These are phyloP conservation scores for Globisporangium nunn DNA, from an alignment of 352 stramenopile genomes.

Conservation along the genomic window DNA sequence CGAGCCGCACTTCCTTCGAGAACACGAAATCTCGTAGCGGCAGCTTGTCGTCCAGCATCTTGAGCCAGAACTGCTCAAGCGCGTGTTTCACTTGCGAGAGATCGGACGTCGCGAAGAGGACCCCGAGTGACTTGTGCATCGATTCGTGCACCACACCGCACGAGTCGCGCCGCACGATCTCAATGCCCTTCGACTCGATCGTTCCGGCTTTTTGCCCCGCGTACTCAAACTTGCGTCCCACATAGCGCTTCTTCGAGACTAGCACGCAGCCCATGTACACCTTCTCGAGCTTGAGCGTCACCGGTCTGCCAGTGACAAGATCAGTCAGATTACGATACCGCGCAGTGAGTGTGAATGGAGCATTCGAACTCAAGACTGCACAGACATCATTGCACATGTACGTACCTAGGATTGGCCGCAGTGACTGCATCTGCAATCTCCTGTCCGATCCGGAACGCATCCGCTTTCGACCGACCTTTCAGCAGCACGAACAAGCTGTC, in stretches of 20 bases:
- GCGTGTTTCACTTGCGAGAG: conserved; percentile 60
- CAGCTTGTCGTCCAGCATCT: conserved; percentile 59
- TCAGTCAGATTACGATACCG: too few species aligned
- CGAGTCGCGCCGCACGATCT: conserved; percentile 90
- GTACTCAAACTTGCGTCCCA: conserved; percentile 82
- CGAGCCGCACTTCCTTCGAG: conserved; percentile 79
- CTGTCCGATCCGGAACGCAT: conserved; percentile 93
- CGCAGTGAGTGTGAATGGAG: too few species aligned
- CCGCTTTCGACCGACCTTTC: conserved; percentile 85
- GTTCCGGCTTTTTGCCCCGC: conserved; percentile 33
- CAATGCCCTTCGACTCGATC: conserved; percentile 90
- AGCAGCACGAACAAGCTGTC: conserved; percentile 98
- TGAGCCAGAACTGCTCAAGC: conserved; percentile 55
- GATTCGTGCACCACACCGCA: conserved; percentile 81
- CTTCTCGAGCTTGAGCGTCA: conserved; percentile 86
- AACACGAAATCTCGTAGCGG: conserved; percentile 80
- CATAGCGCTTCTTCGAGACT: conserved; percentile 95
- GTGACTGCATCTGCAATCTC: conserved; percentile 88
- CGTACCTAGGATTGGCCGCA: conserved; percentile 73
- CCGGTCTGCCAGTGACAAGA: conserved; percentile 28
- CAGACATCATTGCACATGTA: too few species aligned
- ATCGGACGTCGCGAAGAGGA: conserved; percentile 64
- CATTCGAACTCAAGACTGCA: too few species aligned
- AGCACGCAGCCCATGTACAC: conserved; percentile 91
- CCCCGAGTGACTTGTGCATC: conserved; percentile 57